Evolutionary conservation across 345 rosid species (phyloP), one percentile per base, ranked within the genome.

Genomic region (thale cress (Arabidopsis thaliana)): DNA sequence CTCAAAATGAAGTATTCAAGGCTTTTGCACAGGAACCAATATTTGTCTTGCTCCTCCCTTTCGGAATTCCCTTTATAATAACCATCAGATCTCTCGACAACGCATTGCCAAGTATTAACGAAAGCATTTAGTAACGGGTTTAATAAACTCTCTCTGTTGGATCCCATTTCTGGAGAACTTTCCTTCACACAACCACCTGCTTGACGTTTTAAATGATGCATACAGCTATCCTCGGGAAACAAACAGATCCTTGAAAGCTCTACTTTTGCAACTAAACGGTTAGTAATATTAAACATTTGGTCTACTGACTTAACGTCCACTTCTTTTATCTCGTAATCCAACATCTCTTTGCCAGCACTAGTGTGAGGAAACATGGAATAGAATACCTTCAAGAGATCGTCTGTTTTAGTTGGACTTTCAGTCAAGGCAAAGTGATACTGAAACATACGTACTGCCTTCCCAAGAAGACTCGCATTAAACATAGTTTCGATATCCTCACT

Each of bases 1-100:
- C 83, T 86, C 83, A 94, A 82, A 61, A 90, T 75, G 80, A 87
- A 87, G 72, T 64, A 75, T 85, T 94, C 97, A 77, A 91, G 82
- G 66, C 78, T 82, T 79, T 80, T 84, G 81, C 81, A 87, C 78
- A 91, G 63, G 69, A 61, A 66, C 80, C 79, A 71, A 84, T 77
- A 69, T 65, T 70, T 70, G 22, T 40, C 34, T 20, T 33, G 78
- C 72, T 78, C 82, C 72, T 78, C 82, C 46, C 66, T 82, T 30
- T 64, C 50, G 13, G 58, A 62, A 30, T 72, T 82, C 57, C 77
- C 83, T 38, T 67, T 49, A 22, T 59, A 59, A 16, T 73, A 78
- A 83, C 66, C 60, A 46, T 79, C 75, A 13, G 78, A 73, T 75
- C 78, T 88, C 83, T 87, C 85, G 59, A 92, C 88, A 49, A 90